Evolutionary conservation across 768 basidiomycete species (phyloP).

Genomic region (Suillus tomentosus): DNA sequence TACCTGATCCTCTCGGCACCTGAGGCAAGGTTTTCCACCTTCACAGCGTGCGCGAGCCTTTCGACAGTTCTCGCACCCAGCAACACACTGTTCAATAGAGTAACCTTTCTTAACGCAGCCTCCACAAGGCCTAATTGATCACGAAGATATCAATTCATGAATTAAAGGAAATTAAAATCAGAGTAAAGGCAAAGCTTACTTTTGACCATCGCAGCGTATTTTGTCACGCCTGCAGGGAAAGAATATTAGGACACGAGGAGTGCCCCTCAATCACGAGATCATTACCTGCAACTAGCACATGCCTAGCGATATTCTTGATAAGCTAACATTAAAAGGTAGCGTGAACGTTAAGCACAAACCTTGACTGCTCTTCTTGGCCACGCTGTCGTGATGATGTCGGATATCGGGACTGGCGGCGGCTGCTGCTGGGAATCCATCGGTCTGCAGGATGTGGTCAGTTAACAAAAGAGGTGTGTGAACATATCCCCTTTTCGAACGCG

Average conservation of each 20-base stretch:
- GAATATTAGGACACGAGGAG: neutral
- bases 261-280: neutral
- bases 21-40: conserved; percentile 38
- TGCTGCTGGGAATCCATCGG: conserved; percentile 36
- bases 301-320: conserved; percentile 39
- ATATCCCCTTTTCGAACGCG: conserved; percentile 27
- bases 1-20: conserved; percentile 37
- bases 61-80: conserved; percentile 64
- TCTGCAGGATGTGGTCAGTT: conserved; percentile 29
- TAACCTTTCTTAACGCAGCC: conserved; percentile 60
- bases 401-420: conserved; percentile 34
- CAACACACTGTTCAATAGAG: conserved; percentile 52
- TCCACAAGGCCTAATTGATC: conserved; percentile 50
- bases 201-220: conserved; percentile 58
- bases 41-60: conserved; percentile 48
- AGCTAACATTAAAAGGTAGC: conserved; percentile 14
- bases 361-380: conserved; percentile 57
- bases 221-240: conserved; percentile 52
- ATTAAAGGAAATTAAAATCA: conserved; percentile 3
- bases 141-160: conserved; percentile 2
- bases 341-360: conserved; percentile 35
- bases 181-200: conserved; percentile 33
- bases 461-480: conserved; percentile 31
- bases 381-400: conserved; percentile 47
- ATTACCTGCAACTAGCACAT: conserved; percentile 59